These are phyloP conservation scores for Aspergillus tubingensis DNA, from an alignment of 2,329 filamentous ascomycete genomes.

Conservation along the genomic window DNA sequence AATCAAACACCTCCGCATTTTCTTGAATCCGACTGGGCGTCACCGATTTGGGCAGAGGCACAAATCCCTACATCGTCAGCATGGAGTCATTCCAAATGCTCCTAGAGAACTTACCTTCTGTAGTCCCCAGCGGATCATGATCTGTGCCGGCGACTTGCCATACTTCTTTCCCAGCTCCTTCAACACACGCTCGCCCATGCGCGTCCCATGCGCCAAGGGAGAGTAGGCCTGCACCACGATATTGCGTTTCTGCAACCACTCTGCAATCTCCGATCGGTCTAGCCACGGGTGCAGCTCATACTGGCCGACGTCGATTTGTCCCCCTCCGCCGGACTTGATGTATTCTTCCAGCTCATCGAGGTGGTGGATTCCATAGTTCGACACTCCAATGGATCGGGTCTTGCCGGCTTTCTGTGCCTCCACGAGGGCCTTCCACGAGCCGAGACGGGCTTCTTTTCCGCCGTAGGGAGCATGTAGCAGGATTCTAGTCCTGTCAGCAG, in stretches of 20 bases:
- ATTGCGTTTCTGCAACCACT: conserved; percentile 64
- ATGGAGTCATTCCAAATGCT: neutral
- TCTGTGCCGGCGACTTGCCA: conserved; percentile 68
- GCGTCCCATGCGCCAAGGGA: conserved; percentile 69
- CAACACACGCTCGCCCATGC: conserved; percentile 69
- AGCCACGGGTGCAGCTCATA: conserved; percentile 84
- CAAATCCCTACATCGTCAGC: conserved; percentile 52
- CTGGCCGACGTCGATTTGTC: conserved; percentile 73
- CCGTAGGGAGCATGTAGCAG: conserved; percentile 79
- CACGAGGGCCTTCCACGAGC: conserved; percentile 75
- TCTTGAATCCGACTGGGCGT: conserved; percentile 62
- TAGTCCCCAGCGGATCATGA: conserved; percentile 76
- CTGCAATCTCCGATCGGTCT: conserved; percentile 66
- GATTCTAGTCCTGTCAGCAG: conserved; percentile 51
- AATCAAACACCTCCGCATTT: conserved; percentile 62
- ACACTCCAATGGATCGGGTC: conserved; percentile 71
- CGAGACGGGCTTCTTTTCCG: conserved; percentile 65
- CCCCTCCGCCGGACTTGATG: conserved; percentile 61
- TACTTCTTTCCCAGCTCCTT: conserved; percentile 67
- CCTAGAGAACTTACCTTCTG: conserved; percentile 67
- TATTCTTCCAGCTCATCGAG: conserved; percentile 63
- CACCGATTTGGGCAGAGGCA: conserved; percentile 65
- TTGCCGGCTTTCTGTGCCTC: conserved; percentile 74
- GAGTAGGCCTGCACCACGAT: conserved; percentile 80
- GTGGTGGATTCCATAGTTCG: conserved; percentile 76